phyloP scores from a whole-genome alignment of 352 stramenopile species.

The Phytophthora capsici region DNA sequence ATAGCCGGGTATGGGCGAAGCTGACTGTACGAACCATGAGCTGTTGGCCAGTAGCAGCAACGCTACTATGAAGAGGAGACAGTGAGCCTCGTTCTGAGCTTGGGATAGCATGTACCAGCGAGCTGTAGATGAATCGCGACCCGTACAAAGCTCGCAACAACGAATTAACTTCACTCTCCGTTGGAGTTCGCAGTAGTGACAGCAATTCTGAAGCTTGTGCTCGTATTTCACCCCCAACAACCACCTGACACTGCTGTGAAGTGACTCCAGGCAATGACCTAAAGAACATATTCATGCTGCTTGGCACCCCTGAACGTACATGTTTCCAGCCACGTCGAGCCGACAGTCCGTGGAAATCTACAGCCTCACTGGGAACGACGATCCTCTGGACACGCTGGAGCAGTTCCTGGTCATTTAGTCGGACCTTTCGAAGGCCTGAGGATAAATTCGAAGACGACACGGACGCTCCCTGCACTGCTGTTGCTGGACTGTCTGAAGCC shows the following conservation, averaged over 20 bases:
- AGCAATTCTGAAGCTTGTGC: slow-evolving; percentile 15
- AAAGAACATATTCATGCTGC: slow-evolving; percentile 24
- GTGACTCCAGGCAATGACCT: not conserved
- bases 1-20: slow-evolving; percentile 23
- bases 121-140: slow-evolving; percentile 42
- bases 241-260: slow-evolving; percentile 24
- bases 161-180: slow-evolving; percentile 39
- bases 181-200: slow-evolving; percentile 27
- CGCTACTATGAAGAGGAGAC: not conserved
- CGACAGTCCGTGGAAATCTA: slow-evolving; percentile 15
- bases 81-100: slow-evolving; percentile 9
- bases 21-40: slow-evolving; percentile 40
- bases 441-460: slow-evolving; percentile 28
- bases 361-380: slow-evolving; percentile 8
- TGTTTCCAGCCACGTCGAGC: slow-evolving; percentile 26
- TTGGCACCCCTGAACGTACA: slow-evolving; percentile 3
- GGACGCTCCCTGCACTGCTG: slow-evolving; percentile 9
- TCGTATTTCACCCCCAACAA: slow-evolving; percentile 23
- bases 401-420: slow-evolving; percentile 30
- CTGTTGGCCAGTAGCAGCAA: slow-evolving; percentile 10
- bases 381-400: slow-evolving; percentile 29
- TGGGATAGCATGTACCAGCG: slow-evolving; percentile 29
- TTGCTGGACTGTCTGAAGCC: slow-evolving; percentile 17
- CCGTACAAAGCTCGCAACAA: slow-evolving; percentile 28
- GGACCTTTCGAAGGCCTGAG: slow-evolving; percentile 16